phyloP scores from a whole-genome alignment of 768 basidiomycete species.

The Lentinula guzmanii region DNA sequence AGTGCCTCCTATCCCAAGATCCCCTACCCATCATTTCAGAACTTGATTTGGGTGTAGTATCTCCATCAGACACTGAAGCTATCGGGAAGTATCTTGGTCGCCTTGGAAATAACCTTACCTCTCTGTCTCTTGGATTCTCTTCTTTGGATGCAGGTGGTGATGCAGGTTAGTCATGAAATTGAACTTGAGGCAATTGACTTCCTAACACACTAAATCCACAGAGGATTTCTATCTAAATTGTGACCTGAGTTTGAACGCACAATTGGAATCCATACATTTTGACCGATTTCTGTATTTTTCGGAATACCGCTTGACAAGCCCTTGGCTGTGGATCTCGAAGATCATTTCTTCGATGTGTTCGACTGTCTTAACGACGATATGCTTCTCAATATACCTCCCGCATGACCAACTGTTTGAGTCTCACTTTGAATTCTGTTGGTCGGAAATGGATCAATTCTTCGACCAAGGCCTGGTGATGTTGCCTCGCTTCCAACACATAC shows the following conservation, averaged over 20 bases:
- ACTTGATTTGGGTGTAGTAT: constrained; percentile 4
- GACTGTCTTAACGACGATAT: not conserved
- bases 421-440: not conserved
- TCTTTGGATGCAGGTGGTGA: constrained; percentile 11
- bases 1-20: constrained; percentile 1
- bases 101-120: not conserved
- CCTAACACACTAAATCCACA: not conserved
- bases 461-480: not conserved
- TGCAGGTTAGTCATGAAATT: constrained; percentile 1
- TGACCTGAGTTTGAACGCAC: not conserved
- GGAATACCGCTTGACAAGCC: not conserved
- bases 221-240: constrained; percentile 5
- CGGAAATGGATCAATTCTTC: constrained; percentile 1
- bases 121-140: constrained; percentile 8
- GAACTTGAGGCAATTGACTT: not conserved
- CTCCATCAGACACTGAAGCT: constrained; percentile 6
- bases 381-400: constrained; percentile 2
- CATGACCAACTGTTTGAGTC: not conserved
- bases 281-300: not conserved
- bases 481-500: not conserved
- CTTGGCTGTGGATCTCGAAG: constrained; percentile 2
- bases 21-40: constrained; percentile 1
- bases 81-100: constrained; percentile 4
- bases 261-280: not conserved
- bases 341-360: not conserved